Base-by-base conservation (phyloP, 352 stramenopile species). In the Pythium pyrilobum region DNA sequence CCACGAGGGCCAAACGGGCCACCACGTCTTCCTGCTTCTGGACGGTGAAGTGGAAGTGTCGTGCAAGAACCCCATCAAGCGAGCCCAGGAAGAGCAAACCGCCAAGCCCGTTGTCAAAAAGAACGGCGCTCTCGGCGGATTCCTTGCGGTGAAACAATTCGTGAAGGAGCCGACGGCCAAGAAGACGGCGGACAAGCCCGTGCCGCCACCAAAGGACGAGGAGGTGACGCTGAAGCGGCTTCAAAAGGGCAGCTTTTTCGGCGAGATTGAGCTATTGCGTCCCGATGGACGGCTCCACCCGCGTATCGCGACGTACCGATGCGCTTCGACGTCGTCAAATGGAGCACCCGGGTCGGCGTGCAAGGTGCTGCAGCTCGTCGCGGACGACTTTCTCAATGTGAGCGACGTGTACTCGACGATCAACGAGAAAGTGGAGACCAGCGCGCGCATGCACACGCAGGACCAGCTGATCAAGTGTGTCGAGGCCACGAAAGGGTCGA, bases 291-390 rank as follows among this genome's bases (percentile, higher is more conserved):
- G 66, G 4, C 71, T 90, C 11, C 63, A 89, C 23, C 82, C 82
- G 4, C 72, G 82, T 10, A 85, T 92, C 20, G 76, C 82, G 27
- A 89, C 80, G 0, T 92, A 89, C 43, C 63, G 64, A 10, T 92
- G 79, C 28, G 56, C 66, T 0, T 27, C 49, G 11, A 56, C 37
- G 1, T 36, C 32, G 13, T n/a, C 46, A 3, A 56, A 52, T 18
- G 37, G 36, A 13, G 54, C 40, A 33, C 29, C 43, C n/a, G 64
- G 67, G 4, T 64, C 59, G n/a, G 55, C 71, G 9, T 89, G 75
- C 51, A 87, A 92, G 52, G 80, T 92, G 27, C 67, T 92, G 31
- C 78, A 89, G 55, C 72, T 92, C 25, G 75, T 92, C 9, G 77
- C 76, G 0, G 79, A 89, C 37, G 82, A 92, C 50, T 90, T 87